These are phyloP conservation scores for Leccinum subgranulosum DNA, from an alignment of 768 basidiomycete genomes.

Conservation along the genomic window DNA sequence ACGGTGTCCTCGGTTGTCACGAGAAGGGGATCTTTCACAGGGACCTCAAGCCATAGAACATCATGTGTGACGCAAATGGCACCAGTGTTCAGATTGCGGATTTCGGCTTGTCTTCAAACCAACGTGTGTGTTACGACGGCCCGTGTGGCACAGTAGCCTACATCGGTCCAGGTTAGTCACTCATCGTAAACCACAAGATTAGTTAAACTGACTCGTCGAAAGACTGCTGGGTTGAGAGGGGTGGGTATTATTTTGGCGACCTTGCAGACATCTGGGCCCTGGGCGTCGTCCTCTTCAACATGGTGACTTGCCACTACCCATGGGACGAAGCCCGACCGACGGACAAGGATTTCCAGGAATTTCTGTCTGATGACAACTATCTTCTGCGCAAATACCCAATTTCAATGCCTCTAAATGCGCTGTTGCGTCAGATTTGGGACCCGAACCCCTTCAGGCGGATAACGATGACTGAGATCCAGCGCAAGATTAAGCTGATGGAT, in stretches of 20 bases:
- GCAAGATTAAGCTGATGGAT: conserved; percentile 11
- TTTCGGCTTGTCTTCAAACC: too few relatives aligned
- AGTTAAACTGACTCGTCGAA: neutral
- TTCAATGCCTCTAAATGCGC: neutral
- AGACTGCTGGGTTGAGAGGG: conserved; percentile 57
- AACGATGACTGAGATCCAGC: conserved; percentile 6
- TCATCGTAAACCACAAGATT: too few relatives aligned
- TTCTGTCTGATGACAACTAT: neutral
- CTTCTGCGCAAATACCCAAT: conserved; percentile 3
- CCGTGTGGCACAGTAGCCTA: too few relatives aligned
- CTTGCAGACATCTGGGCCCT: conserved; percentile 65
- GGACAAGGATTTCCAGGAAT: conserved; percentile 6
- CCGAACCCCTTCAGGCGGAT: conserved; percentile 9
- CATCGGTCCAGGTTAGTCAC: too few relatives aligned
- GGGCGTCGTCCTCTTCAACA: conserved; percentile 80
- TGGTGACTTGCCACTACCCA: conserved; percentile 53
- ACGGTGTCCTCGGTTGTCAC: too few relatives aligned
- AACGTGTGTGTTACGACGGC: too few relatives aligned
- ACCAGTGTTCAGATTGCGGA: too few relatives aligned
- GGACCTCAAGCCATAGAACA: too few relatives aligned
- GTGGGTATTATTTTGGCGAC: conserved; percentile 17
- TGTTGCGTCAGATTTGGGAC: conserved; percentile 7
- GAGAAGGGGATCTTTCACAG: too few relatives aligned
- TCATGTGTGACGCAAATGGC: too few relatives aligned
- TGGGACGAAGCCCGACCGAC: conserved; percentile 12